Base-by-base conservation (phyloP, 2,329 filamentous ascomycete genomes). In the Neofusicoccum sp. region DNA sequence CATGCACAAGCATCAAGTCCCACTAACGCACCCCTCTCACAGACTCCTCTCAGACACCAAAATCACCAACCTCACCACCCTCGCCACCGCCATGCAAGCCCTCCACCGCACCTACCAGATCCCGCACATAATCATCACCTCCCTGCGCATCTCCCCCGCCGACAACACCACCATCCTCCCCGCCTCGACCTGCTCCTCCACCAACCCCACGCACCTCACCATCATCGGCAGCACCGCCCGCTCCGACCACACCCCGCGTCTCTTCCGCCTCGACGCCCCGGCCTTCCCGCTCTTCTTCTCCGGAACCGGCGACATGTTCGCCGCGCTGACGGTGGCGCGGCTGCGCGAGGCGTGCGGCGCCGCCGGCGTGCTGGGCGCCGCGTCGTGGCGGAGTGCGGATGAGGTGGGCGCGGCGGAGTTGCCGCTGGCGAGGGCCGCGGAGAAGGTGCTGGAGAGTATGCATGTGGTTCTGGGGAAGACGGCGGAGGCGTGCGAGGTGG, bases 251-350 rank as follows among this genome's bases (percentile, higher is more conserved):
- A 81, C 80, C 43, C 86, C 93, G 0, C 88, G 95, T n/a, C 83
- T 93, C 57, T 99, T 98, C 81, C 87, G 89, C 69, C 88, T 98
- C 69, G 86, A 89, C 60, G 91, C 97, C 61, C 92, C 93, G 0
- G 85, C 89, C 30, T 87, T 97, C 62, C 90, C 96, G 71, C 90
- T 92, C 76, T 96, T 95, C 81, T 99, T 98, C 77, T 92, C 89
- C 68, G 95, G 95, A 41, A 98, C 96, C 0, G 95, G 95, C 48
- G 95, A 99, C 78, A 97, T 99, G 93, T 98, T 99, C 71, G 93
- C 92, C 31, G 93, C 93, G 6, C 82, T 99, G 47, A 92, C 91
- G 71, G 86, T 96, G 1, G 90, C 90, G 41, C 87, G 93, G 31
- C 86, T 99, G 70, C 88, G 93, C 61, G 91, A 98, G 79, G 92